These are phyloP conservation scores for Viola odorata DNA, from an alignment of 345 rosid species.

Conservation along the genomic window DNA sequence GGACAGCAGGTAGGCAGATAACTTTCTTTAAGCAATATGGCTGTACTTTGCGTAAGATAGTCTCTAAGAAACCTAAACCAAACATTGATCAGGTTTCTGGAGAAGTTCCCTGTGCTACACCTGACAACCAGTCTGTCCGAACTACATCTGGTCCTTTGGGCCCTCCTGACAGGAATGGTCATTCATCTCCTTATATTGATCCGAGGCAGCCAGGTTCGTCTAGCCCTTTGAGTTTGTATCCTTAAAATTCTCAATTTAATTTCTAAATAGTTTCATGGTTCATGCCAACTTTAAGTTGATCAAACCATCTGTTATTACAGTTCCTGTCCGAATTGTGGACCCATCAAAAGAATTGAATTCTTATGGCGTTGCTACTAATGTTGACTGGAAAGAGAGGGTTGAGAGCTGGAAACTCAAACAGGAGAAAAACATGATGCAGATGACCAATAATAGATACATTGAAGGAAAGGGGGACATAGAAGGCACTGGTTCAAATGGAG, in stretches of 20 bases:
- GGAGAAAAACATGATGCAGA: conserved; percentile 76
- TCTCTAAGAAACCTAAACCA: not conserved
- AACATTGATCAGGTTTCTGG: conserved; percentile 70
- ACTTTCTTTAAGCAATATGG: not conserved
- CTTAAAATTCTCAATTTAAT: conserved; percentile 4
- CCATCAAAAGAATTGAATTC: conserved; percentile 97
- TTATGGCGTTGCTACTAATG: conserved; percentile 92
- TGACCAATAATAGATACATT: conserved; percentile 45
- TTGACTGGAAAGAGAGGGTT: conserved; percentile 99
- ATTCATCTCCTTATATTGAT: conserved; percentile 85
- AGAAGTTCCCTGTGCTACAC: conserved; percentile 80
- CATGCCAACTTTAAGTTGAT: conserved; percentile 18
- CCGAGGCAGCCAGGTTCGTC: conserved; percentile 93
- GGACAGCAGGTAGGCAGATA: conserved; percentile 61
- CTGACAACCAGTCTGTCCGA: conserved; percentile 86
- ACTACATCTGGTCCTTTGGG: conserved; percentile 99
- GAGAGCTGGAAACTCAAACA: conserved; percentile 99
- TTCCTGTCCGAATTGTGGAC: conserved; percentile 96
- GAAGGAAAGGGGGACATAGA: conserved; percentile 96
- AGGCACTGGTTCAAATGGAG: conserved; percentile 98
- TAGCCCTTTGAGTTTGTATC: conserved; percentile 6
- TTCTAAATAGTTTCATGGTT: conserved; percentile 5
- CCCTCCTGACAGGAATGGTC: conserved; percentile 70
- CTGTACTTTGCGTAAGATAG: not conserved
- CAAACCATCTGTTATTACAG: conserved; percentile 33